Conservation (phyloP, 352 stramenopile species). For the Globisporangium carolinianum region DNA sequence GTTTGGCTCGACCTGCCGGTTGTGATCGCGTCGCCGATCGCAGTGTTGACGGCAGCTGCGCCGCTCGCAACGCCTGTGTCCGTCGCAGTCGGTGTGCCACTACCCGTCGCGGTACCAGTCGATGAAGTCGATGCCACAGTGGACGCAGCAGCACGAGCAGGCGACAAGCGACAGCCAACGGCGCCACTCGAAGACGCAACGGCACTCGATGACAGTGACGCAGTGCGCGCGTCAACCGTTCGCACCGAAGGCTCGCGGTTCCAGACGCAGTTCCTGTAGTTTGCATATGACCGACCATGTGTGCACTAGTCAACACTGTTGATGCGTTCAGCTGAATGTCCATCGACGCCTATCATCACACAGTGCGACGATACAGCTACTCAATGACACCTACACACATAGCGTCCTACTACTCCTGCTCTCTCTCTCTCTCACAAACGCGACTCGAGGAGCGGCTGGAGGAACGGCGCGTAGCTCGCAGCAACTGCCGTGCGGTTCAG, state of each 20-base stretch:
- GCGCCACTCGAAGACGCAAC: background rate
- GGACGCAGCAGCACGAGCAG: too few species aligned
- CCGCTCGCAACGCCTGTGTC: background rate
- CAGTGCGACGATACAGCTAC: too few species aligned
- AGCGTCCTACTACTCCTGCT: background rate
- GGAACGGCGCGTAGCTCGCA: conserved; percentile 48
- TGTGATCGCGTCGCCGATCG: background rate
- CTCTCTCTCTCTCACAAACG: conserved; percentile 13
- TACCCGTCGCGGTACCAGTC: background rate
- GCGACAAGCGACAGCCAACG: background rate
- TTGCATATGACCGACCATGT: too few species aligned
- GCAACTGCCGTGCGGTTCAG: conserved; percentile 52
- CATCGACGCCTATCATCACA: too few species aligned
- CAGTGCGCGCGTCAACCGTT: background rate
- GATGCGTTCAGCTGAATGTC: too few species aligned
- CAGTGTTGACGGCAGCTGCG: background rate
- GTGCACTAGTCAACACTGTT: too few species aligned
- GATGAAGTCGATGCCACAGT: too few species aligned
- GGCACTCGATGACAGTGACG: background rate
- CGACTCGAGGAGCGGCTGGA: conserved; percentile 33
- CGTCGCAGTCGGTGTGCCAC: background rate
- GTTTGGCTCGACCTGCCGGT: conserved; percentile 24
- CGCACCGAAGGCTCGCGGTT: too few species aligned
- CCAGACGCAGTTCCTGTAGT: too few species aligned
- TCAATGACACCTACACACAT: background rate